These are phyloP conservation scores for Pistacia vera DNA, from an alignment of 345 rosid species.

Conservation along the genomic window DNA sequence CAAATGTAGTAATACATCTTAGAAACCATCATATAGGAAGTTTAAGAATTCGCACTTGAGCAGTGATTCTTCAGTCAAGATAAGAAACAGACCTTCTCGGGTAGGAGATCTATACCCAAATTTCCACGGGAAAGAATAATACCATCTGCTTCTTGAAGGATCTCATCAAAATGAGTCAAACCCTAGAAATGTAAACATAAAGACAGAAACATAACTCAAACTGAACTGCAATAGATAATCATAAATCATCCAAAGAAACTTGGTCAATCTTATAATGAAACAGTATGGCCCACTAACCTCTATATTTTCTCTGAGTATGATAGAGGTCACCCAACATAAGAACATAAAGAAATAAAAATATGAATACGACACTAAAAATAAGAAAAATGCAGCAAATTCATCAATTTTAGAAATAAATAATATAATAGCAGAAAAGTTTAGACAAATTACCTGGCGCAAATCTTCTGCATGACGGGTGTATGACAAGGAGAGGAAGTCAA, in stretches of 20 bases:
- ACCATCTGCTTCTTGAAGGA: conserved; percentile 97
- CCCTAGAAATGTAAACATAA: conserved; percentile 49
- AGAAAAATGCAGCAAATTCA: not conserved
- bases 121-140: conserved; percentile 98
- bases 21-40: not conserved
- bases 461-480: conserved; percentile 95
- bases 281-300: conserved; percentile 51
- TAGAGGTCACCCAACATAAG: conserved; percentile 70
- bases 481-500: conserved; percentile 92
- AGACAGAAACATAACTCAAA: conserved; percentile 9
- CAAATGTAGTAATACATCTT: not conserved
- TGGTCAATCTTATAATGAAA: not conserved
- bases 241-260: not conserved
- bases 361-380: not conserved
- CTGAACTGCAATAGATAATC: not conserved
- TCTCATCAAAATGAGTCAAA: conserved; percentile 92
- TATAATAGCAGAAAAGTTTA: not conserved
- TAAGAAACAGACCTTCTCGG: conserved; percentile 78
- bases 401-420: not conserved
- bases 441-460: conserved; percentile 69
- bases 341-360: not conserved
- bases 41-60: not conserved
- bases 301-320: conserved; percentile 90
- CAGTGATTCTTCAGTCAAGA: not conserved
- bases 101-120: conserved; percentile 96